phyloP scores from a whole-genome alignment of 2,329 filamentous ascomycete genomes.

The Phaeophleospora eucalypticola region DNA sequence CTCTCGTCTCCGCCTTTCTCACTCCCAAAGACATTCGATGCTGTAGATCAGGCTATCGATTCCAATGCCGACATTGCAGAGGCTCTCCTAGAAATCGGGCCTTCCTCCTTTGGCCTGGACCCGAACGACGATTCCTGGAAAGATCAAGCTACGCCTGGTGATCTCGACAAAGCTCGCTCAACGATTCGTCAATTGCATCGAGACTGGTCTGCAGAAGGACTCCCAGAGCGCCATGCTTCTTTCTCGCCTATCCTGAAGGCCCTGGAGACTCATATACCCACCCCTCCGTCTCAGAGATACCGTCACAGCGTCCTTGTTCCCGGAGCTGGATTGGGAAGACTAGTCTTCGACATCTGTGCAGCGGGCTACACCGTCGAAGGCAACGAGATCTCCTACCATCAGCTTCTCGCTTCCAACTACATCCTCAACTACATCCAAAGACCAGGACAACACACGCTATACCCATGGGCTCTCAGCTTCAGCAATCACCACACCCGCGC shows the following conservation, averaged over 20 bases:
- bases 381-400: constrained; percentile 94
- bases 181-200: constrained; percentile 91
- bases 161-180: constrained; percentile 87
- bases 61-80: constrained; percentile 78
- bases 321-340: constrained; percentile 79
- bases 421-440: constrained; percentile 64
- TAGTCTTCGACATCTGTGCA: constrained; percentile 81
- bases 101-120: constrained; percentile 62
- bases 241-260: constrained; percentile 69
- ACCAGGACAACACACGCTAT: constrained; percentile 65
- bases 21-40: constrained; percentile 71
- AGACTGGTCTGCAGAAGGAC: constrained; percentile 83
- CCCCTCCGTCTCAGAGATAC: constrained; percentile 22
- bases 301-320: constrained; percentile 73
- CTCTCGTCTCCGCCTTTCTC: constrained; percentile 78
- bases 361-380: constrained; percentile 74
- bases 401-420: constrained; percentile 78
- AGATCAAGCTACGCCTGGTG: constrained; percentile 64
- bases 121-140: constrained; percentile 56
- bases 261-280: constrained; percentile 50
- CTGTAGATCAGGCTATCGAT: constrained; percentile 83
- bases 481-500: constrained; percentile 73
- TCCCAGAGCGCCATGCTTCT: constrained; percentile 67
- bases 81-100: constrained; percentile 66
- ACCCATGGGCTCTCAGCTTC: constrained; percentile 82